Evolutionary conservation across 2,329 filamentous ascomycete species (phyloP).

Genomic region (Hymenoscyphus fraxineus): DNA sequence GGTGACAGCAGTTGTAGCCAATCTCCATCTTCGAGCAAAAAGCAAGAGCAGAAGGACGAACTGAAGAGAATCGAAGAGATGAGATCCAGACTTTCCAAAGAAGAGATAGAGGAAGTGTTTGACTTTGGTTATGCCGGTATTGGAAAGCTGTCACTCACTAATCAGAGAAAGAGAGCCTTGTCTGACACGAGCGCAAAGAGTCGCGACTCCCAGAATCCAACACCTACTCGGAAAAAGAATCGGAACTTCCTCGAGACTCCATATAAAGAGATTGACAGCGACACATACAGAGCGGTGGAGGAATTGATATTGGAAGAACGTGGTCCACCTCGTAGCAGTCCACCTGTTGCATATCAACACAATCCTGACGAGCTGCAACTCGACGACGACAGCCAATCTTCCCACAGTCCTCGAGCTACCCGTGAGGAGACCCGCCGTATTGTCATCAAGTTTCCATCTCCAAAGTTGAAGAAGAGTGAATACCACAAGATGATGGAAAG

Average conservation of each 20-base stretch:
- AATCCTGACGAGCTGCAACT: background rate
- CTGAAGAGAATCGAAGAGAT: background rate
- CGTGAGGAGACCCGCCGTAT: background rate
- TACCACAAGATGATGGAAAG: background rate
- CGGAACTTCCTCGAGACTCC: background rate
- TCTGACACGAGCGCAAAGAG: background rate
- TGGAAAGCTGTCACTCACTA: background rate
- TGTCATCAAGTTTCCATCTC: background rate
- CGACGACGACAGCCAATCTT: background rate
- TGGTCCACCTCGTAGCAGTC: background rate
- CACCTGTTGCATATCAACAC: background rate
- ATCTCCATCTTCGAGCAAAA: background rate
- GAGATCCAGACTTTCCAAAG: background rate
- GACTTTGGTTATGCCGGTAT: background rate
- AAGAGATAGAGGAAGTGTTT: background rate
- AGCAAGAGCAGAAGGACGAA: background rate
- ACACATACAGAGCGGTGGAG: background rate
- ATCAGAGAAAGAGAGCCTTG: constrained; percentile 3
- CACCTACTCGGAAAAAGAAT: constrained; percentile 5
- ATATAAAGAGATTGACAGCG: background rate
- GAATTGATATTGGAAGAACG: background rate
- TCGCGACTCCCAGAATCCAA: background rate
- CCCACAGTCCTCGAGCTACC: background rate
- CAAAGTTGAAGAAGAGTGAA: background rate
- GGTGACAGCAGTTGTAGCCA: background rate